Percentiles rank a stretch among this genome's conserved stretches.
Conservation (phyloP, 2,329 filamentous ascomycete genomes). For the Alternaria arbusti region DNA sequence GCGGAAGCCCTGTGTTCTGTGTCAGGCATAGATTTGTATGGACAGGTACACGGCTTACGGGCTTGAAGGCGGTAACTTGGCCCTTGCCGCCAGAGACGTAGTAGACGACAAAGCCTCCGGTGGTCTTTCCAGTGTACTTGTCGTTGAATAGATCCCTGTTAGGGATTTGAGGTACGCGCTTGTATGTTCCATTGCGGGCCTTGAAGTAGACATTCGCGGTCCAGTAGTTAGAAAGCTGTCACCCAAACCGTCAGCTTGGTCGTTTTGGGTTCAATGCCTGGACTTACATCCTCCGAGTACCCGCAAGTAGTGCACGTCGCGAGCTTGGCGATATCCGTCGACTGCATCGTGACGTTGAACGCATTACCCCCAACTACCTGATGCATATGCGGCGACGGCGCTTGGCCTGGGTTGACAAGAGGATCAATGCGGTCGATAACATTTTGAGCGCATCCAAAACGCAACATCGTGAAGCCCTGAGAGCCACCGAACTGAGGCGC, state of each 20-base stretch:
- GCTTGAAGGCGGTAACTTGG: conserved; percentile 54
- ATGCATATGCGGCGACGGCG: conserved; percentile 46
- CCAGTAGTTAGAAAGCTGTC: conserved; percentile 37
- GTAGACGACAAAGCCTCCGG: conserved; percentile 56
- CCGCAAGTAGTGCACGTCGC: conserved; percentile 52
- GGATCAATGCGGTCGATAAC: conserved; percentile 43
- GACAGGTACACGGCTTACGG: conserved; percentile 2
- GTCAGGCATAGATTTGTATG: fast-evolving
- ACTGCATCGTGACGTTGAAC: conserved; percentile 55
- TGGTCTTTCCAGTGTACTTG: conserved; percentile 38
- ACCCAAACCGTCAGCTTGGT: neutral
- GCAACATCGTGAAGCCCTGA: conserved; percentile 35
- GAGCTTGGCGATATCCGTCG: conserved; percentile 33
- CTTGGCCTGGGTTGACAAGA: conserved; percentile 46
- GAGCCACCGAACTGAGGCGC: conserved; percentile 24
- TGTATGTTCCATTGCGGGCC: conserved; percentile 41
- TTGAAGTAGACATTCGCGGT: conserved; percentile 45
- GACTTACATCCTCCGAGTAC: conserved; percentile 26
- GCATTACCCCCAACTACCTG: conserved; percentile 54
- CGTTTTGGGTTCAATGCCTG: neutral
- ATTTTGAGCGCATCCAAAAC: conserved; percentile 41
- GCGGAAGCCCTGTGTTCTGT: conserved; percentile 50
- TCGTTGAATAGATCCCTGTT: conserved; percentile 46
- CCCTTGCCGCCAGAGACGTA: conserved; percentile 53
- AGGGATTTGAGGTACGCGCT: conserved; percentile 38